Evolutionary conservation across 495 filamentous ascomycete genomes (phyloP).

Genomic region (Hyaloscypha bicolor): DNA sequence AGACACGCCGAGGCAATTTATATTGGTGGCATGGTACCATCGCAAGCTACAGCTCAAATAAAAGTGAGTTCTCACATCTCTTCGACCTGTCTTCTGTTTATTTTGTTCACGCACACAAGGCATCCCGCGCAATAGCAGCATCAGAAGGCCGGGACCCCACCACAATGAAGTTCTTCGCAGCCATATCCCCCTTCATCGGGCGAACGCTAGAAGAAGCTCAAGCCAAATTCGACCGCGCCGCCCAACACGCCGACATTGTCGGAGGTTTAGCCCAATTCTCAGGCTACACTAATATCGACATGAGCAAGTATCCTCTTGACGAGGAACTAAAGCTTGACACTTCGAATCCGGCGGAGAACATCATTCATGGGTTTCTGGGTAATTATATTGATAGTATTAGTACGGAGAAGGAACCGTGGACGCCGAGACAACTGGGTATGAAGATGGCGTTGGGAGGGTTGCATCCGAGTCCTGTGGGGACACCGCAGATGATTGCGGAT

Average conservation of each 20-base stretch:
- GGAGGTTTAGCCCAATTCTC: slow-evolving; percentile 60
- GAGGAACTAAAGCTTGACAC: slow-evolving; percentile 33
- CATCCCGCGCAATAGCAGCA: slow-evolving; percentile 46
- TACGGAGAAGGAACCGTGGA: not conserved
- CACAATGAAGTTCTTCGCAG: slow-evolving; percentile 62
- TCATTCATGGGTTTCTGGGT: not conserved
- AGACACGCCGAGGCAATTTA: slow-evolving; percentile 67
- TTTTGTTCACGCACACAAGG: too few relatives aligned
- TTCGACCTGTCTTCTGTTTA: too few relatives aligned
- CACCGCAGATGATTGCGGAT: slow-evolving; percentile 59
- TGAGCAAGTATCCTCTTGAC: slow-evolving; percentile 56
- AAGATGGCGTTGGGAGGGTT: slow-evolving; percentile 46
- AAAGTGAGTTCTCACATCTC: too few relatives aligned
- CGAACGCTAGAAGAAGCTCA: slow-evolving; percentile 58
- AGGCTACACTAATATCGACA: slow-evolving; percentile 66
- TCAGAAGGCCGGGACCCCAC: slow-evolving; percentile 55
- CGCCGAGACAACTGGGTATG: slow-evolving; percentile 6
- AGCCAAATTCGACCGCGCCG: slow-evolving; percentile 52
- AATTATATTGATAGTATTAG: not conserved
- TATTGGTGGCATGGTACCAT: slow-evolving; percentile 56
- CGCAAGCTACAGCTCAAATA: slow-evolving; percentile 41
- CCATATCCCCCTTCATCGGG: slow-evolving; percentile 59
- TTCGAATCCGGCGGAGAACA: not conserved
- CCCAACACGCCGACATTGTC: slow-evolving; percentile 52
- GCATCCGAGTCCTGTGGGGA: slow-evolving; percentile 53